These are phyloP conservation scores for Kurtzmaniella fragi DNA, from an alignment of 805 yeast genomes.

Conservation along the genomic window DNA sequence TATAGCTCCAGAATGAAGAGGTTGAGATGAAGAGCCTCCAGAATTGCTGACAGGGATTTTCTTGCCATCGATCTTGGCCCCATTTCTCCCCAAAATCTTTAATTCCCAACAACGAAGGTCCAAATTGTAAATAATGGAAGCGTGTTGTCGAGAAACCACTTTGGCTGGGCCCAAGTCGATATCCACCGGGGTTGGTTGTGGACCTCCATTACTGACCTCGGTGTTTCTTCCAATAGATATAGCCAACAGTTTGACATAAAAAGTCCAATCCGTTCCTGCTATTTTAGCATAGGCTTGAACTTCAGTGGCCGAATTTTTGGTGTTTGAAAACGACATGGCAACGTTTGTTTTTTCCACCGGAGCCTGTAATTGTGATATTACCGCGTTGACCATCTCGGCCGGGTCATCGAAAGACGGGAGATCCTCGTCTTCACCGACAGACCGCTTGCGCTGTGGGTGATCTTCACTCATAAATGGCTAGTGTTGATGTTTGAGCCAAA, in stretches of 20 bases:
- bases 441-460: neutral
- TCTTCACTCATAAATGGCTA: neutral
- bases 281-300: slow-evolving; percentile 98
- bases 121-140: slow-evolving; percentile 72
- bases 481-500: neutral
- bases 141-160: slow-evolving; percentile 92
- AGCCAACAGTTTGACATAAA: slow-evolving; percentile 73
- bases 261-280: slow-evolving; percentile 92
- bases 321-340: slow-evolving; percentile 67
- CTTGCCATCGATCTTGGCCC: slow-evolving; percentile 82
- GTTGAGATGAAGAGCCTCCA: slow-evolving; percentile 46
- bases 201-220: slow-evolving; percentile 13
- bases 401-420: slow-evolving; percentile 50
- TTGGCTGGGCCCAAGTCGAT: slow-evolving; percentile 96
- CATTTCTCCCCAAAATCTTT: slow-evolving; percentile 81
- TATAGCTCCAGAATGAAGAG: slow-evolving; percentile 80
- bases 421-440: slow-evolving; percentile 15
- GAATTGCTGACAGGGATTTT: slow-evolving; percentile 33
- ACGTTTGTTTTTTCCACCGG: slow-evolving; percentile 79
- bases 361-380: slow-evolving; percentile 60
- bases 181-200: slow-evolving; percentile 38
- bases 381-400: slow-evolving; percentile 64
- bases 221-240: slow-evolving; percentile 88
- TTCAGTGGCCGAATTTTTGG: slow-evolving; percentile 61
- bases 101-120: slow-evolving; percentile 82